Conservation (phyloP, 495 filamentous ascomycete species). For the Neurospora africana region DNA sequence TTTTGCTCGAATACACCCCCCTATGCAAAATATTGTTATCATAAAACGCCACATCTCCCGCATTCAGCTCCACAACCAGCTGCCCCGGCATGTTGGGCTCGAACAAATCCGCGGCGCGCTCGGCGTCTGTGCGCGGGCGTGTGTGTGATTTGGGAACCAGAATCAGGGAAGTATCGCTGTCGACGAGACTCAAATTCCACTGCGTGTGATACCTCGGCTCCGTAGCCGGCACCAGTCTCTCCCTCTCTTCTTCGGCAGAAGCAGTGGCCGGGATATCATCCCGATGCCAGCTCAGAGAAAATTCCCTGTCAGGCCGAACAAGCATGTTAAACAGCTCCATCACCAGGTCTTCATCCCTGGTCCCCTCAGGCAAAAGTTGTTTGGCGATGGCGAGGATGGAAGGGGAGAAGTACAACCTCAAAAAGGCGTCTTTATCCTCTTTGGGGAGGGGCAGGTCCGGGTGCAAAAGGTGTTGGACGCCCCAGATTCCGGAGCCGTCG, state of each 20-base stretch:
- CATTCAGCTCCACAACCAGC: slow-evolving; percentile 49
- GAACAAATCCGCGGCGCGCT: slow-evolving; percentile 51
- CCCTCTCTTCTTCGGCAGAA: slow-evolving; percentile 40
- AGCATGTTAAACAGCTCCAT: slow-evolving; percentile 78
- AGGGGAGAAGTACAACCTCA: slow-evolving; percentile 53
- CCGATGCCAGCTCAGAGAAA: slow-evolving; percentile 65
- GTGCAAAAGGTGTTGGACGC: slow-evolving; percentile 74
- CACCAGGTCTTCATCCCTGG: slow-evolving; percentile 38
- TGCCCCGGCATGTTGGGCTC: slow-evolving; percentile 48
- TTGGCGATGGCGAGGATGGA: slow-evolving; percentile 45
- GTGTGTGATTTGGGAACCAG: slow-evolving; percentile 62
- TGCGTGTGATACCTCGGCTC: slow-evolving; percentile 48
- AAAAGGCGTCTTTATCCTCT: slow-evolving; percentile 41
- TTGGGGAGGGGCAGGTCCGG: slow-evolving; percentile 38
- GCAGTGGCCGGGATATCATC: slow-evolving; percentile 59
- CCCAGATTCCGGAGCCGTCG: slow-evolving; percentile 59
- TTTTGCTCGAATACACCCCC: slow-evolving; percentile 53
- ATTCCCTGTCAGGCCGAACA: slow-evolving; percentile 50
- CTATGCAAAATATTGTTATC: slow-evolving; percentile 81
- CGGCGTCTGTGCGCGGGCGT: slow-evolving; percentile 52
- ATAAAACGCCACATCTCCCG: slow-evolving; percentile 75
- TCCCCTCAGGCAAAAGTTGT: slow-evolving; percentile 34
- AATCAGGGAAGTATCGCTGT: slow-evolving; percentile 50
- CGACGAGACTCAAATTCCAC: slow-evolving; percentile 66
- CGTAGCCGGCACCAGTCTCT: slow-evolving; percentile 34